These are phyloP conservation scores for Alnus rubra DNA, from an alignment of 306 rosid species.

Conservation along the genomic window DNA sequence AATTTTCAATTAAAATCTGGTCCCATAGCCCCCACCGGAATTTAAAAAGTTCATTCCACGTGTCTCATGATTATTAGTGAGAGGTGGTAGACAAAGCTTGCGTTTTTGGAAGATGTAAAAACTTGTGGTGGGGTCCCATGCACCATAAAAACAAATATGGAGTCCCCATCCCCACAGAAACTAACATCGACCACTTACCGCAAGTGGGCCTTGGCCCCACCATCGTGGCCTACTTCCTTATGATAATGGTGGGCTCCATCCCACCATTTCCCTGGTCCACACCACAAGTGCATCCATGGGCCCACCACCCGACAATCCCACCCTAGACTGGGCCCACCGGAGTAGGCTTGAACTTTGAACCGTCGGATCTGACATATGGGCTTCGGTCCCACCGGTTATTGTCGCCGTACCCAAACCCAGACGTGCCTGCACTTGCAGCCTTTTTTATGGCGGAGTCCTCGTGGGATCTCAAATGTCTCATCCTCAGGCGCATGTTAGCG, in stretches of 20 bases:
- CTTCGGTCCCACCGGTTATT: too few species aligned
- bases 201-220: conserved; percentile 14
- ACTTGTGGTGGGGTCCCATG: not conserved
- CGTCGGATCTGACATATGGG: conserved; percentile 6
- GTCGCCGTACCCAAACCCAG: too few species aligned
- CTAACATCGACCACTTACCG: conserved; percentile 13
- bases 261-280: not conserved
- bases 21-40: too few species aligned
- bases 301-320: conserved; percentile 25
- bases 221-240: not conserved
- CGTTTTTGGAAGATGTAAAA: not conserved
- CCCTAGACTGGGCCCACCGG: conserved; percentile 7
- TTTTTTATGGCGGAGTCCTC: too few species aligned
- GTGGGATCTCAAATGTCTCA: too few species aligned
- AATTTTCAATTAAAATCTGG: too few species aligned
- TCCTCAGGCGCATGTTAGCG: too few species aligned
- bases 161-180: not conserved
- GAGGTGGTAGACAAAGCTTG: too few species aligned
- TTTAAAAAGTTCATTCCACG: too few species aligned
- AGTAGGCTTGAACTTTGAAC: not conserved
- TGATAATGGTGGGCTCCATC: conserved; percentile 25
- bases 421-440: too few species aligned
- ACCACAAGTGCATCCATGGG: not conserved
- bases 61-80: too few species aligned
- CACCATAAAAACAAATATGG: too few species aligned